Evolutionary conservation across 805 yeast genomes (phyloP), one percentile per base, ranked within the genome.

Genomic region (Barnettozyma siamensis): DNA sequence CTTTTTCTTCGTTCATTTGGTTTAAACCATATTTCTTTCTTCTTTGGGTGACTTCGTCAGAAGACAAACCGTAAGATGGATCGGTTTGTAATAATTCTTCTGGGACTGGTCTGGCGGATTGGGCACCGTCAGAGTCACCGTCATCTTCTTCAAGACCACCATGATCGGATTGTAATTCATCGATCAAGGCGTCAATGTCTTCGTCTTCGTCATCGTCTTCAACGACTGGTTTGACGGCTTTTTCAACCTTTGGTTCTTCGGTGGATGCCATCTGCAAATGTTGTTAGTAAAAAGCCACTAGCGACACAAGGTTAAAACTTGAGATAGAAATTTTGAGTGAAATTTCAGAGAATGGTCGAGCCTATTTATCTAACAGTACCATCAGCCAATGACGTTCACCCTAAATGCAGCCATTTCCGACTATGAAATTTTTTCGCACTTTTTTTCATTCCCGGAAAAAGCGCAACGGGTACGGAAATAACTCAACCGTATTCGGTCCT

Each of bases 21-120:
- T 87, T 87, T 51, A 78, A 70, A 75, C 96, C 96, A 62, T 67
- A 87, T 78, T 82, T 85, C 85, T 85, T 86, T 72, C 94, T 78
- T 76, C 96, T 81, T 66, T 73, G 80, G 60, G 65, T 42, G 45
- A 85, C 94, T 66, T 87, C 95, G 35, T 83, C 94, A 46, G 78
- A 67, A 47, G 82, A 64, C 60, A 87, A 76, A 78, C 96, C 96
- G 55, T 63, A 62, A 39, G 78, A 62, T 40, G 89, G 88, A 71
- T 83, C 86, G 48, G 96, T 87, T 66, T 83, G 82, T 58, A 87
- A 73, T 53, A 84, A 67, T 60, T 83, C 93, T 58, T 88, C 95
- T 42, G 95, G 94, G 40, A 87, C 88, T 46, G 84, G 83, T 66
- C 82, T 78, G 65, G 80, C 78, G 45, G 79, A 71, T 26, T 26